phyloP scores from a whole-genome alignment of 441 rosid species.

The Metrosideros polymorpha region DNA sequence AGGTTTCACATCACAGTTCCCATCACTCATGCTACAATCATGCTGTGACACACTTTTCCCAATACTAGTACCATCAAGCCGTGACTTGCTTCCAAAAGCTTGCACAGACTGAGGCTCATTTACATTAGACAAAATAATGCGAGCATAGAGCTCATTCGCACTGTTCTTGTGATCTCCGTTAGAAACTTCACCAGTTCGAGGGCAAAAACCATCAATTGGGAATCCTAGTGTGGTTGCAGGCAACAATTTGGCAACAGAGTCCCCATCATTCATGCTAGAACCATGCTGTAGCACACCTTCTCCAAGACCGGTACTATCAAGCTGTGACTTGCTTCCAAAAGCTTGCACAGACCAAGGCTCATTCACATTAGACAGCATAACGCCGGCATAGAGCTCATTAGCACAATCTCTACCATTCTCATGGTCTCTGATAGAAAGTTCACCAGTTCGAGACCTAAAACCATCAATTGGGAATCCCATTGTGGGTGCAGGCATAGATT shows the following conservation, averaged over 20 bases:
- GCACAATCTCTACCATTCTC: not conserved
- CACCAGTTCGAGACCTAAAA: not conserved
- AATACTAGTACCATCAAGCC: slow-evolving; percentile 25
- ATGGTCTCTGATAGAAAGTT: not conserved
- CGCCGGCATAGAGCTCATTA: not conserved
- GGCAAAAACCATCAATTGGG: not conserved
- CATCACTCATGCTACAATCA: not conserved
- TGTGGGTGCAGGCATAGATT: not conserved
- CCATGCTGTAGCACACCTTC: not conserved
- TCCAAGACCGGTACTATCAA: slow-evolving; percentile 20
- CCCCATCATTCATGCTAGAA: not conserved
- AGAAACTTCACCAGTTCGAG: not conserved
- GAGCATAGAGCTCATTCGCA: not conserved
- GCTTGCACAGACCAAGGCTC: slow-evolving; percentile 10
- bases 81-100: slow-evolving; percentile 18
- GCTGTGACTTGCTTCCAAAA: slow-evolving; percentile 19
- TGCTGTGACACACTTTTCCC: not conserved
- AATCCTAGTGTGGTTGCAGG: not conserved
- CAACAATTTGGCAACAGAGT: not conserved
- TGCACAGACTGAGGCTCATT: slow-evolving; percentile 9
- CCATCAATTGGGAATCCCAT: not conserved
- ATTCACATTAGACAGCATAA: not conserved
- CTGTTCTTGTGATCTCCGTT: not conserved
- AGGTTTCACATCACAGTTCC: not conserved
- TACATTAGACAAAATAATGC: not conserved